Conservation (phyloP, 2,329 filamentous ascomycete species). For the Aspergillus awamori region DNA sequence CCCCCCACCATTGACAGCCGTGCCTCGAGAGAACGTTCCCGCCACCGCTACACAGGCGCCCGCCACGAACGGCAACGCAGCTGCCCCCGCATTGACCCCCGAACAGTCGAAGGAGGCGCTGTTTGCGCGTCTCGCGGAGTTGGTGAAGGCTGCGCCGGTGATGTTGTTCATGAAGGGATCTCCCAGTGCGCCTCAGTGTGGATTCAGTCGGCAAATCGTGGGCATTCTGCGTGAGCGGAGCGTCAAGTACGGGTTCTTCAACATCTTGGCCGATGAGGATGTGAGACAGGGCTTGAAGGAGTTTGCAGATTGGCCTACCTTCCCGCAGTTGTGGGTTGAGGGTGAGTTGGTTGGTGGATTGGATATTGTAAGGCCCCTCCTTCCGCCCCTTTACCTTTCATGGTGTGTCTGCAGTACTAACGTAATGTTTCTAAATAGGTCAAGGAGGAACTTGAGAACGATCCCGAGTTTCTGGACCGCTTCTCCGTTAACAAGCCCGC, state of each 20-base stretch:
- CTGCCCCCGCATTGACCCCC: conserved; percentile 31
- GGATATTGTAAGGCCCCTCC: conserved; percentile 76
- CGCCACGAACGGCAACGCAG: conserved; percentile 24
- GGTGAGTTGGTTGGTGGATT: conserved; percentile 90
- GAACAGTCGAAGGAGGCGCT: conserved; percentile 78
- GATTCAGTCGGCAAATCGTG: conserved; percentile 90
- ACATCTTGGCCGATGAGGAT: conserved; percentile 96
- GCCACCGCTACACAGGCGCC: conserved; percentile 36
- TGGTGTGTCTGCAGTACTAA: conserved; percentile 17
- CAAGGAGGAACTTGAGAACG: conserved; percentile 86
- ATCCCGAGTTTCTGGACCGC: conserved; percentile 78
- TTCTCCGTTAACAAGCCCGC: conserved; percentile 58
- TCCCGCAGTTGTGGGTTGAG: conserved; percentile 88
- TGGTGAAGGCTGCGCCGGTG: conserved; percentile 93
- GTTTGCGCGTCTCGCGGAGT: conserved; percentile 74
- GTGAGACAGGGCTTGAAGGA: conserved; percentile 95
- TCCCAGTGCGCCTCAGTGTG: conserved; percentile 81
- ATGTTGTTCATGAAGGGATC: conserved; percentile 99
- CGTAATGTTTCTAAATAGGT: conserved; percentile 58
- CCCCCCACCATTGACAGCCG: conserved; percentile 44
- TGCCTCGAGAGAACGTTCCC: conserved; percentile 40
- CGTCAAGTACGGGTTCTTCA: conserved; percentile 98
- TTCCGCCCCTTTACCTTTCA: not conserved
- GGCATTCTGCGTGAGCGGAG: conserved; percentile 82
- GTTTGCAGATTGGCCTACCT: conserved; percentile 98